These are phyloP conservation scores for Xylaria polymorpha DNA, from an alignment of 2,329 filamentous ascomycete species.

Conservation along the genomic window DNA sequence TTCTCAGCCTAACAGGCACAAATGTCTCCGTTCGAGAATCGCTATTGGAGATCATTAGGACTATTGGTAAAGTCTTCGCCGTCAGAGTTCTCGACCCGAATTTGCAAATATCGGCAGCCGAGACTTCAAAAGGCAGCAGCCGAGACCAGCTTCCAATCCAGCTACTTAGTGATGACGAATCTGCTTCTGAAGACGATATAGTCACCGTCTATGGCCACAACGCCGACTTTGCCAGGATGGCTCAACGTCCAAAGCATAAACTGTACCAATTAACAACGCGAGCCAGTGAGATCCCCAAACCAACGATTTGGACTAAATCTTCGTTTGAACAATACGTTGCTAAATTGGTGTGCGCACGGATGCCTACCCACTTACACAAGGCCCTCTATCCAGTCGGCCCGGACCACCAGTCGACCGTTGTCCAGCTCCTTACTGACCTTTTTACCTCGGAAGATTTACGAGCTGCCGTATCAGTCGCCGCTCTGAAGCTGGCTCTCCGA, in stretches of 20 bases:
- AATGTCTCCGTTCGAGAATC: constrained; percentile 44
- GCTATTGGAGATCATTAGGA: constrained; percentile 44
- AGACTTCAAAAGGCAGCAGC: constrained; percentile 34
- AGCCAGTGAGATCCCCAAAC: constrained; percentile 45
- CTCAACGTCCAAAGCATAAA: constrained; percentile 12
- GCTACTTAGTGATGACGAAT: constrained; percentile 35
- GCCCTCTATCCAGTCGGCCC: constrained; percentile 42
- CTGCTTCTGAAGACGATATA: constrained; percentile 35
- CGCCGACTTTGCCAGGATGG: constrained; percentile 13
- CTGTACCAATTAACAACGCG: constrained; percentile 39
- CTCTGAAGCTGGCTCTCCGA: constrained; percentile 47
- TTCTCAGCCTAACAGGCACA: constrained; percentile 46
- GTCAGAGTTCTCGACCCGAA: constrained; percentile 42
- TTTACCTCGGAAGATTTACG: constrained; percentile 45
- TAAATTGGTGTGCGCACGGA: constrained; percentile 42
- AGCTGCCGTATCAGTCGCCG: constrained; percentile 41
- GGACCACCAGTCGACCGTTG: constrained; percentile 47
- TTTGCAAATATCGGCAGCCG: constrained; percentile 35
- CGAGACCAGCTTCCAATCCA: constrained; percentile 29
- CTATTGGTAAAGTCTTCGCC: constrained; percentile 43
- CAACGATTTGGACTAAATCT: constrained; percentile 45
- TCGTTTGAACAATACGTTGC: constrained; percentile 48
- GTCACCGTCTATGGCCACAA: constrained; percentile 40
- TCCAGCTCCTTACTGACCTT: constrained; percentile 42
- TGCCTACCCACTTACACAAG: constrained; percentile 42